A percentile compares a stretch with the other conserved stretches of the same genome.
Evolutionary conservation across 768 basidiomycete species (phyloP).

Genomic region (Hortiboletus campestris): DNA sequence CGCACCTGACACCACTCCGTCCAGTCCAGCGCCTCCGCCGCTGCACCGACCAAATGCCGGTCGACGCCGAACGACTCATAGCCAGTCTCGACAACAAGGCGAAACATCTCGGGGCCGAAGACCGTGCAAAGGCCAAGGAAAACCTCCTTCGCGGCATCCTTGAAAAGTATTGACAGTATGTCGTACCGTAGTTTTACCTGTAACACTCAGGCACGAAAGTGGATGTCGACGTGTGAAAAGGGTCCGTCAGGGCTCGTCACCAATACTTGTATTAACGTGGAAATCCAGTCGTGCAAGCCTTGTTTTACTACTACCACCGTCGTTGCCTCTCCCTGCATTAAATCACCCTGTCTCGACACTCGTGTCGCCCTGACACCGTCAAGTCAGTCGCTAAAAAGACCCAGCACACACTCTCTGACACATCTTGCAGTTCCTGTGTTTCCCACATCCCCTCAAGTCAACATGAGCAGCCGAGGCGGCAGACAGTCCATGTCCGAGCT

Average conservation of each 20-base stretch:
- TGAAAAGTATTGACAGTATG: slow-evolving; percentile 29
- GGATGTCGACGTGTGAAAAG: slow-evolving; percentile 25
- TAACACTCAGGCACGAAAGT: slow-evolving; percentile 4
- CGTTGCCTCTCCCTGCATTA: background rate
- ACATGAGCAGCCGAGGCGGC: slow-evolving; percentile 63
- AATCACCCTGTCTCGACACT: background rate
- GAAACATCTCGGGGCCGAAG: slow-evolving; percentile 37
- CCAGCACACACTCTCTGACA: background rate
- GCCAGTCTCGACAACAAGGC: slow-evolving; percentile 52
- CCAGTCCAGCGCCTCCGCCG: slow-evolving; percentile 47
- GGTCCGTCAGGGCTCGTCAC: slow-evolving; percentile 1
- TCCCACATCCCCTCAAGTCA: slow-evolving; percentile 8
- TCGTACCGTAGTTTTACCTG: slow-evolving; percentile 6
- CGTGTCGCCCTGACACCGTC: background rate
- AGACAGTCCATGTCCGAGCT: slow-evolving; percentile 78
- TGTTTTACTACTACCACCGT: slow-evolving; percentile 11
- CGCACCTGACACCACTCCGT: slow-evolving; percentile 5
- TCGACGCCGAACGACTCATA: slow-evolving; percentile 51
- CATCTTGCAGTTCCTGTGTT: background rate
- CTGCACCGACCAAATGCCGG: slow-evolving; percentile 45
- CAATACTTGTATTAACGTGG: too few species aligned
- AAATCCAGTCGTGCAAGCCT: slow-evolving; percentile 2
- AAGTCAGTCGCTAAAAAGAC: slow-evolving; percentile 5
- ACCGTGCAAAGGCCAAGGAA: slow-evolving; percentile 34
- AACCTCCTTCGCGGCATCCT: slow-evolving; percentile 34